Evolutionary conservation across 306 rosid species (phyloP), one percentile per base, ranked within the genome.

Genomic region (Vicia faba): DNA sequence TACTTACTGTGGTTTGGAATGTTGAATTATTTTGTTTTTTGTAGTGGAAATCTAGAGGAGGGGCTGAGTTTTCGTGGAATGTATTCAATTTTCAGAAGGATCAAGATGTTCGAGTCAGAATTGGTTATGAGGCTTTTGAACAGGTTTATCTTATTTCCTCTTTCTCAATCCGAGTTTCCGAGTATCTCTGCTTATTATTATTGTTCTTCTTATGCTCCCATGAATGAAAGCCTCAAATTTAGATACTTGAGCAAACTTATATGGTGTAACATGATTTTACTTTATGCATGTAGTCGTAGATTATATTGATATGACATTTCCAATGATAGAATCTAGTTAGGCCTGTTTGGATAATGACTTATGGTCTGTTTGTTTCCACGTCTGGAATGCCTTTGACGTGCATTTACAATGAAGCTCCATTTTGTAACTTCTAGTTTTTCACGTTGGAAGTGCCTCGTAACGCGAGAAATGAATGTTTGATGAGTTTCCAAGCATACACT

Each of bases 81-180:
- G 15, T 85, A 18, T 76, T 88, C 46, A 81, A 90, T 81, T 88
- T 95, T 66, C 92, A 86, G 69, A 79, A 79, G 85, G 90, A 88
- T 23, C 99, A 95, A 81, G 96, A 95, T 82, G 79, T 90, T 48
- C 79, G 99, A 69, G 56, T 90, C 57, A 88, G 87, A 80, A 15
- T 95, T 64, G 99, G 99, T 35, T 95, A 82, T 53, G 95, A 90
- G 59, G 75, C 84, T 39, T 46, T 88, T 26, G 78, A 90, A 26
- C 81, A 86, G 96, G 97, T 90, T 65, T 48, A 2, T 13, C 0
- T 36, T 61, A 14, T 38, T 54, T 68, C 41, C 29, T 4, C 50
- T 26, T 0, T 7, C 46, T 68, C 39, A 45, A 12, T 57, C 40
- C 23, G 23, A 20, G 23, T 20, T 20, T 20, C 23, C 23, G 23